These are phyloP conservation scores for Sordariomycetes sp. DNA, from an alignment of 2,329 filamentous ascomycete genomes.

Conservation along the genomic window DNA sequence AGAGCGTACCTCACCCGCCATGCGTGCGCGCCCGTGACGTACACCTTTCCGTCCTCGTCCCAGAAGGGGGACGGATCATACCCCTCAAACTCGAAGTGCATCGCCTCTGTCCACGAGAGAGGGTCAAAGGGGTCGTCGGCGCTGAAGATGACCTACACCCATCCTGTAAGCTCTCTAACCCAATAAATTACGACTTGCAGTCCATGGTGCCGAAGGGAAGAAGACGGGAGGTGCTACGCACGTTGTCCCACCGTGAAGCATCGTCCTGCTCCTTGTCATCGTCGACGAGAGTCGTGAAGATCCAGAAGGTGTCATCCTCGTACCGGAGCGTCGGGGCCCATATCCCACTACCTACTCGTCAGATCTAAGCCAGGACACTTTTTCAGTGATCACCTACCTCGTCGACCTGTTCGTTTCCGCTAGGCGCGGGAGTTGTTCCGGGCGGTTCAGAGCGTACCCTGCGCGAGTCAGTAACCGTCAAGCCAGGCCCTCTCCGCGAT, in stretches of 20 bases:
- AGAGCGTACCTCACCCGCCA: conserved; percentile 3
- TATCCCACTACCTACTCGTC: conserved; percentile 19
- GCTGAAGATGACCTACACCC: conserved; percentile 18
- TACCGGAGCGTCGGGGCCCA: conserved; percentile 33
- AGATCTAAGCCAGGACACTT: too few relatives aligned
- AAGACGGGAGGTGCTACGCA: not conserved
- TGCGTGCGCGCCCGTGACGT: conserved; percentile 23
- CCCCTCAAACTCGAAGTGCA: conserved; percentile 9
- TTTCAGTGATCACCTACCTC: conserved; percentile 11
- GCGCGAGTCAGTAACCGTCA: conserved; percentile 1
- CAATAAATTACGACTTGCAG: not conserved
- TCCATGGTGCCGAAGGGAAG: not conserved
- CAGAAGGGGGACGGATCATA: conserved; percentile 11
- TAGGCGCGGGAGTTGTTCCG: conserved; percentile 24
- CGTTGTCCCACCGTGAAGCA: conserved; percentile 17
- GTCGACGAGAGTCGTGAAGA: conserved; percentile 26
- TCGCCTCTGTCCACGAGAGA: conserved; percentile 22
- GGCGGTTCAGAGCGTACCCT: conserved; percentile 24
- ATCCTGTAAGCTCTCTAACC: not conserved
- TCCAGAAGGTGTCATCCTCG: conserved; percentile 26
- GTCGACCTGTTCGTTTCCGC: conserved; percentile 8
- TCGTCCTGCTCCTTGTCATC: conserved; percentile 16
- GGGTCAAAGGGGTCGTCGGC: conserved; percentile 23
- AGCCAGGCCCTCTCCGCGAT: not conserved
- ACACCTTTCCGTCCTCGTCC: conserved; percentile 11